Evolutionary conservation across 129 eudicot species (phyloP).

Genomic region (Flaveria sonorensis): DNA sequence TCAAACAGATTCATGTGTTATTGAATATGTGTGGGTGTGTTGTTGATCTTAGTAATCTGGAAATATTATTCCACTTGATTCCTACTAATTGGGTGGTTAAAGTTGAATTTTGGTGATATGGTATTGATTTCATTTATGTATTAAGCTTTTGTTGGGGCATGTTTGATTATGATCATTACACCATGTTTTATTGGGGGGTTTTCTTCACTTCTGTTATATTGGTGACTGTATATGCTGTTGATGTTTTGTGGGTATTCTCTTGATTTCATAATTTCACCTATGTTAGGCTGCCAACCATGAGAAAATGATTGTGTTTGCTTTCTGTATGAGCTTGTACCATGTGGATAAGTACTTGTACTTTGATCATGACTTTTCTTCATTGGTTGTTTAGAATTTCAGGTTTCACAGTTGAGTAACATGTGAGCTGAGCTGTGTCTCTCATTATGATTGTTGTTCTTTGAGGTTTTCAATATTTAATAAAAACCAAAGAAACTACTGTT

Average conservation of each 20-base stretch:
- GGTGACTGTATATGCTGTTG: not conserved
- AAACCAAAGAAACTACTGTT: not conserved
- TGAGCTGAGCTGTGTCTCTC: not conserved
- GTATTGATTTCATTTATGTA: too few relatives aligned
- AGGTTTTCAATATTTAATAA: not conserved
- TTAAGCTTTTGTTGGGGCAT: not conserved
- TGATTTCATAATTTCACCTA: not conserved
- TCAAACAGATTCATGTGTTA: too few relatives aligned
- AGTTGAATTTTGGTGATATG: too few relatives aligned
- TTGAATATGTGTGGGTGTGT: too few relatives aligned
- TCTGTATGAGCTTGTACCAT: not conserved
- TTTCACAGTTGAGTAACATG: slow-evolving; percentile 6
- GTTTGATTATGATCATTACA: not conserved
- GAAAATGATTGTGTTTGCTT: not conserved
- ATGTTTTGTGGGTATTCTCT: not conserved
- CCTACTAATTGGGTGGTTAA: too few relatives aligned
- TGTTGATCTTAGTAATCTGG: too few relatives aligned
- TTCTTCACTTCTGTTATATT: not conserved
- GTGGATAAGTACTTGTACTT: slow-evolving; percentile 2
- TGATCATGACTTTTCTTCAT: not conserved
- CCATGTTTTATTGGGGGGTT: not conserved
- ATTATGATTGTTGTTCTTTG: not conserved
- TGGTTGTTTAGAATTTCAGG: not conserved
- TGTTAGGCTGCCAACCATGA: slow-evolving; percentile 11
- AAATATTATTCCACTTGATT: too few relatives aligned